Percentiles rank a stretch among this genome's conserved stretches.
phyloP scores from a whole-genome alignment of 2,329 filamentous ascomycete genomes.

The Huntiella bhutanensis region DNA sequence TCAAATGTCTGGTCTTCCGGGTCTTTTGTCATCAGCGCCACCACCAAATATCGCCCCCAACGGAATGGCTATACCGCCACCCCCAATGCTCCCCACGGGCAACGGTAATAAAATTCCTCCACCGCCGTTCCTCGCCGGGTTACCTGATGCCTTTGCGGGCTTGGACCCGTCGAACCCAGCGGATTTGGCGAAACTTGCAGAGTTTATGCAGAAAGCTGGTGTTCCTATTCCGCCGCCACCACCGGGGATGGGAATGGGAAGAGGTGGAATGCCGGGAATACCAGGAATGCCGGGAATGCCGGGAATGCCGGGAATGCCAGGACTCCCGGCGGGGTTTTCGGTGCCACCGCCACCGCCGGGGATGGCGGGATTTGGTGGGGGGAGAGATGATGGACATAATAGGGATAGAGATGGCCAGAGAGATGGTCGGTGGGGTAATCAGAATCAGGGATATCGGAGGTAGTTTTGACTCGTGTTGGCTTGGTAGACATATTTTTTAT shows the following conservation, averaged over 20 bases:
- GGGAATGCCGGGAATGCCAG: slow-evolving; percentile 13
- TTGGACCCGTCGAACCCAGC: slow-evolving; percentile 41
- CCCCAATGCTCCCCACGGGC: slow-evolving; percentile 26
- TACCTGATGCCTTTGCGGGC: slow-evolving; percentile 30
- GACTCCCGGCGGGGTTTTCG: slow-evolving; percentile 12
- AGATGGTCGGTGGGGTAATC: not conserved
- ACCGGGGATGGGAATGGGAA: slow-evolving; percentile 24
- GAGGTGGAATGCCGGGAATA: slow-evolving; percentile 18
- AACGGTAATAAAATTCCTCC: slow-evolving; percentile 27
- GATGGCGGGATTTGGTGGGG: not conserved
- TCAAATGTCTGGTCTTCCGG: not conserved
- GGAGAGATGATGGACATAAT: not conserved
- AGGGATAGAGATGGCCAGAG: not conserved
- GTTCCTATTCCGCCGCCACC: slow-evolving; percentile 40
- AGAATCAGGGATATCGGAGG: not conserved
- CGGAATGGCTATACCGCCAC: slow-evolving; percentile 13
- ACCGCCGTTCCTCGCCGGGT: slow-evolving; percentile 33
- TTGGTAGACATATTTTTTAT: not conserved
- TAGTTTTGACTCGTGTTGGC: not conserved
- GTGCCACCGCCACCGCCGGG: slow-evolving; percentile 20
- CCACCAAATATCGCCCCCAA: not conserved
- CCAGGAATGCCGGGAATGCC: slow-evolving; percentile 16
- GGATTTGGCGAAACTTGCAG: slow-evolving; percentile 40
- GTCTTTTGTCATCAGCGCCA: not conserved
- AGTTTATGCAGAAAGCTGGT: slow-evolving; percentile 47